These are phyloP conservation scores for Spraguea lophii DNA, from an alignment of 371 early-diverging fungal genomes.

Conservation along the genomic window DNA sequence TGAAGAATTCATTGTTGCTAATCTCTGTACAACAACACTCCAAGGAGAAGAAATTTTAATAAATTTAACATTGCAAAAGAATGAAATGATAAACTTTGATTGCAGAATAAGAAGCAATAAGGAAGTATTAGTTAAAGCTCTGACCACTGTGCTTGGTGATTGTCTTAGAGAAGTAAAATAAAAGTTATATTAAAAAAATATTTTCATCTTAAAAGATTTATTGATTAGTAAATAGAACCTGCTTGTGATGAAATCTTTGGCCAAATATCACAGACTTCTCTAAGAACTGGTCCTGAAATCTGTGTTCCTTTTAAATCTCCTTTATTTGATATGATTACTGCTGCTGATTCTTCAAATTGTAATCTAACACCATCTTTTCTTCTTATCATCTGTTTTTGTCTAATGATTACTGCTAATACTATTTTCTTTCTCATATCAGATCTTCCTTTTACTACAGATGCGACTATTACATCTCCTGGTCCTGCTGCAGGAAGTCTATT, in stretches of 20 bases:
- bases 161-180: conserved; percentile 5
- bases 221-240: no score
- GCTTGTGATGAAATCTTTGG: conserved; percentile 95
- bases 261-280: conserved; percentile 99
- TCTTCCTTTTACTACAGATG: conserved; percentile 99
- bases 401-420: conserved; percentile 90
- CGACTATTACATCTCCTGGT: conserved; percentile 96
- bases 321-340: conserved; percentile 89
- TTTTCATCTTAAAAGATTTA: no score
- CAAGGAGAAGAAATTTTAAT: conserved; percentile 31
- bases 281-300: conserved; percentile 97
- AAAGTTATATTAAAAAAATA: neutral
- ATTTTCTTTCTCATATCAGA: conserved; percentile 99
- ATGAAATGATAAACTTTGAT: conserved; percentile 10
- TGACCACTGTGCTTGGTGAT: conserved; percentile 24
- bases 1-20: conserved; percentile 29
- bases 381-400: conserved; percentile 98
- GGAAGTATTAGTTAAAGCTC: conserved; percentile 41
- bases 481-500: conserved; percentile 95
- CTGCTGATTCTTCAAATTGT: conserved; percentile 89
- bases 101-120: conserved; percentile 35
- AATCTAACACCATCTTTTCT: conserved; percentile 94
- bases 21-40: conserved; percentile 30
- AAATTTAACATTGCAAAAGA: conserved; percentile 29
- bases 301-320: conserved; percentile 99